Evolutionary conservation across 441 rosid species (phyloP).

Genomic region (Arabidopsis lyrata): DNA sequence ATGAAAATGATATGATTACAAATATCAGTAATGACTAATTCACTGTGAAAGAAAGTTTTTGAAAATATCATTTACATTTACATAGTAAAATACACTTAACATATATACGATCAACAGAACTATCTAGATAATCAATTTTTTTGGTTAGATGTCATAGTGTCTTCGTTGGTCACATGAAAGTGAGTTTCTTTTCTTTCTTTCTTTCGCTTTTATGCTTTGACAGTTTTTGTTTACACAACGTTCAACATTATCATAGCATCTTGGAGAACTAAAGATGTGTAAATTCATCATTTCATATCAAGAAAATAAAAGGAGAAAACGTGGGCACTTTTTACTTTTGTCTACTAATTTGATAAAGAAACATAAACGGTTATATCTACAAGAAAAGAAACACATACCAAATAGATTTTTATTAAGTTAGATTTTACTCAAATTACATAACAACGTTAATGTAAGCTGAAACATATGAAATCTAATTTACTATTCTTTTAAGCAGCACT

Average conservation of each 20-base stretch:
- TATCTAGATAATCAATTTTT: neutral
- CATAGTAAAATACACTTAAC: too few species aligned
- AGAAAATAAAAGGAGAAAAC: constrained; percentile 32
- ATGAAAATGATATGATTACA: too few species aligned
- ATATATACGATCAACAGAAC: too few species aligned
- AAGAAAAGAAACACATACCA: neutral
- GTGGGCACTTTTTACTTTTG: constrained; percentile 32
- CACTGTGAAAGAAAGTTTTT: too few species aligned
- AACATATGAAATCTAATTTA: too few species aligned
- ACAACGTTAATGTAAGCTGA: too few species aligned
- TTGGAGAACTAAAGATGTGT: constrained; percentile 41
- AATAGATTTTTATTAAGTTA: too few species aligned
- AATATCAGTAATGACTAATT: too few species aligned
- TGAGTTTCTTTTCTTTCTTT: constrained; percentile 20
- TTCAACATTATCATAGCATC: constrained; percentile 19
- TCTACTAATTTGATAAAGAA: constrained; percentile 28
- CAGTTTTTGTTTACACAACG: constrained; percentile 6
- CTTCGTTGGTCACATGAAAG: constrained; percentile 47
- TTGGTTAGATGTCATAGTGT: neutral
- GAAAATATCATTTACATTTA: too few species aligned
- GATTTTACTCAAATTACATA: too few species aligned
- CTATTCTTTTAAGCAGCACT: too few species aligned
- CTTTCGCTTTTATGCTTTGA: constrained; percentile 34
- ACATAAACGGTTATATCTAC: constrained; percentile 4
- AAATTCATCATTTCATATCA: constrained; percentile 33